Evolutionary conservation across 208 protist genomes (phyloP).

Genomic region (Trypanosoma vivax): DNA sequence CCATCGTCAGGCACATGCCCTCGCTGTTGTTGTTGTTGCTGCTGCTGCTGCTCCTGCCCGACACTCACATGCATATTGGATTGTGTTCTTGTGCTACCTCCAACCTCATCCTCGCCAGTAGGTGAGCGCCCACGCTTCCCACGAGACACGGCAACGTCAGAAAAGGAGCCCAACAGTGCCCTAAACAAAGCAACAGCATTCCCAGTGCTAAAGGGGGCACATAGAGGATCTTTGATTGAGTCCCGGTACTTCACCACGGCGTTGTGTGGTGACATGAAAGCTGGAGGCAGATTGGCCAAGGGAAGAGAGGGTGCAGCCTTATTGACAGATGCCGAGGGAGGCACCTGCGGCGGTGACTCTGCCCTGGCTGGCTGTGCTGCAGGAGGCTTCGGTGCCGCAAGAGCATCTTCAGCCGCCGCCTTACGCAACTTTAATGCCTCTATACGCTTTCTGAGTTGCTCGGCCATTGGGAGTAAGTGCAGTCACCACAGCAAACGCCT

Average conservation of each 20-base stretch:
- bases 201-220: conserved; percentile 27
- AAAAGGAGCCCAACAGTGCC: background rate
- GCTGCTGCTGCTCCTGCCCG: background rate
- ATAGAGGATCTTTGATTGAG: conserved; percentile 35
- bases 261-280: conserved; percentile 38
- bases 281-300: conserved; percentile 30
- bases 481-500: background rate
- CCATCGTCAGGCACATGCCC: too few relatives aligned
- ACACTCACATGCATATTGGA: background rate
- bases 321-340: background rate
- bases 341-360: background rate
- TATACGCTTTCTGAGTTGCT: conserved; percentile 5
- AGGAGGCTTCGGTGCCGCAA: background rate
- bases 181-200: conserved; percentile 19
- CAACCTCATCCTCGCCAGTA: background rate
- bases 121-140: conserved; percentile 5
- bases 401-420: conserved; percentile 5
- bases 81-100: background rate
- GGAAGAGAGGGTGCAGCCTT: conserved; percentile 1
- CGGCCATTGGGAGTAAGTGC: conserved; percentile 2
- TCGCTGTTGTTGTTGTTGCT: conserved; percentile 10
- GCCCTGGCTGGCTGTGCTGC: background rate
- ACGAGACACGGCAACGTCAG: background rate
- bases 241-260: conserved; percentile 55
- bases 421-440: conserved; percentile 11